Percentiles rank a stretch among this genome's conserved stretches.
phyloP scores from a whole-genome alignment of 129 eudicot species.

The Artemisia annua region DNA sequence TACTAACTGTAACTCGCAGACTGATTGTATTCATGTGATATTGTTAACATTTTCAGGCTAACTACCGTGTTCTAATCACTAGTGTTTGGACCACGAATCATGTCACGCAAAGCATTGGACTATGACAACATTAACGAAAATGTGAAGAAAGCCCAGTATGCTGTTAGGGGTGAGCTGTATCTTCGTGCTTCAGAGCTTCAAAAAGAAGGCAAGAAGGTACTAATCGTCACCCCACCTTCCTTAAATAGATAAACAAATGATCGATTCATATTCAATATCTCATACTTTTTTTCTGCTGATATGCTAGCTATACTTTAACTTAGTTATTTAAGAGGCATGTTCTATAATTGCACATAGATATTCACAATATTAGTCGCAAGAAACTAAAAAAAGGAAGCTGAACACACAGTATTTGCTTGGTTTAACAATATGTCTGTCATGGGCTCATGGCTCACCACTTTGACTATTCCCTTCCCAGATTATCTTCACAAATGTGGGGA shows the following conservation, averaged over 20 bases:
- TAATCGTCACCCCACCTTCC: neutral
- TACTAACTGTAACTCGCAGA: neutral
- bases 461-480: conserved; percentile 53
- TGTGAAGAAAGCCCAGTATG: conserved; percentile 98
- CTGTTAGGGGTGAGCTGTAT: conserved; percentile 98
- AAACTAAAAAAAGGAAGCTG: no score
- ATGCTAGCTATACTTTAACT: neutral
- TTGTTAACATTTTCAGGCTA: conserved; percentile 18
- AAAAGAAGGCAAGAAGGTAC: conserved; percentile 97
- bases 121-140: conserved; percentile 82
- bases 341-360: no score
- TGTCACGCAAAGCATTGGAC: conserved; percentile 74
- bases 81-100: conserved; percentile 29
- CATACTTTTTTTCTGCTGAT: neutral
- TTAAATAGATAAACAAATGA: neutral
- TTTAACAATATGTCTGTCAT: neutral
- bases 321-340: no score
- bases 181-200: conserved; percentile 99
- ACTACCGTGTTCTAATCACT: neutral
- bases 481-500: conserved; percentile 97
- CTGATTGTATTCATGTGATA: conserved; percentile 15
- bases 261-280: neutral
- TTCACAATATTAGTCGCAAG: no score
- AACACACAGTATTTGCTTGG: no score
- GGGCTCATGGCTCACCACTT: conserved; percentile 18